These are phyloP conservation scores for Allomyces macrogynus DNA, from an alignment of 192 early-diverging fungal species.

Conservation along the genomic window DNA sequence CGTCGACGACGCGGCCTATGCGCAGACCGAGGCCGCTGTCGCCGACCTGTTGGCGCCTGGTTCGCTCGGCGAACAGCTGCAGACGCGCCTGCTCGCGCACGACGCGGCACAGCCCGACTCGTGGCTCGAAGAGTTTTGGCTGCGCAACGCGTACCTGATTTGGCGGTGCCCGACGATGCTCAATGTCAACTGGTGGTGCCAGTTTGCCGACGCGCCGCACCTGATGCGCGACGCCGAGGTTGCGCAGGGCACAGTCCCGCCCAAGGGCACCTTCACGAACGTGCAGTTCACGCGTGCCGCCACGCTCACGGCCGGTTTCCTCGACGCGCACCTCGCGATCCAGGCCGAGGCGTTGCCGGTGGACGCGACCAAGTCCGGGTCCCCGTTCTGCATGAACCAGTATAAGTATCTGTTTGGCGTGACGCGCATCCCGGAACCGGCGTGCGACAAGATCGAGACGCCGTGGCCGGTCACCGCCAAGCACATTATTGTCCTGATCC, in stretches of 20 bases:
- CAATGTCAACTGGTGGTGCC: slow-evolving; percentile 34
- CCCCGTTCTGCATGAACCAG: slow-evolving; percentile 88
- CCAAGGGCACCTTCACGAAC: slow-evolving; percentile 21
- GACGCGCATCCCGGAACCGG: slow-evolving; percentile 44
- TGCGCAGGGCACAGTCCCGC: slow-evolving; percentile 9
- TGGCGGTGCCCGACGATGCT: slow-evolving; percentile 29
- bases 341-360: background rate
- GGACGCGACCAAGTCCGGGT: slow-evolving; percentile 6
- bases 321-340: slow-evolving; percentile 2
- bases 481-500: slow-evolving; percentile 68
- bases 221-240: too few relatives aligned
- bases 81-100: slow-evolving; percentile 39
- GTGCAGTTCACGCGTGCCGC: slow-evolving; percentile 31
- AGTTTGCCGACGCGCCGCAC: slow-evolving; percentile 12
- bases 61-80: slow-evolving; percentile 28
- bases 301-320: slow-evolving; percentile 21
- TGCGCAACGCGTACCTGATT: slow-evolving; percentile 27
- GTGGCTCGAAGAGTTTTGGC: slow-evolving; percentile 47
- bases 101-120: slow-evolving; percentile 33
- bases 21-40: slow-evolving; percentile 18
- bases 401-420: slow-evolving; percentile 70
- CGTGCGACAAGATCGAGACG: slow-evolving; percentile 46
- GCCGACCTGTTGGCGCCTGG: slow-evolving; percentile 24
- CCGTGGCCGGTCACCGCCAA: slow-evolving; percentile 48
- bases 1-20: slow-evolving; percentile 20